A percentile compares a stretch with the other conserved stretches of the same genome.
Evolutionary conservation across 169 alveolate species (phyloP).

Genomic region (Cryptosporidium sp.): DNA sequence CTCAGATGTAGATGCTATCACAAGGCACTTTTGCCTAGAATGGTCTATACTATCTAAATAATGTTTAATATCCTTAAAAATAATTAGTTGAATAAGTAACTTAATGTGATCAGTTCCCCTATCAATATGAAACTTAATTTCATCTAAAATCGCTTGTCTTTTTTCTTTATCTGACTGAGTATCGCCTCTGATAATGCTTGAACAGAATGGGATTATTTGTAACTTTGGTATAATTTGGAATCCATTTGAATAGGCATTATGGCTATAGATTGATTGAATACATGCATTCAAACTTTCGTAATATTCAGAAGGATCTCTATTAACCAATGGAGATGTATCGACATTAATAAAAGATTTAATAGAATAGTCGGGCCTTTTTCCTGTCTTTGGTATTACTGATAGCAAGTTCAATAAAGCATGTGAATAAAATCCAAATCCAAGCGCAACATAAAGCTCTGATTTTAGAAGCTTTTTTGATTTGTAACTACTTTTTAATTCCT

Average conservation of each 20-base stretch:
- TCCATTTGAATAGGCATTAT: neutral
- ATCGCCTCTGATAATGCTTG: slow-evolving; percentile 16
- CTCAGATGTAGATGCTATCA: slow-evolving; percentile 49
- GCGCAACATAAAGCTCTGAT: slow-evolving; percentile 40
- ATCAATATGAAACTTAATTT: slow-evolving; percentile 1
- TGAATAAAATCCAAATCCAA: slow-evolving; percentile 63
- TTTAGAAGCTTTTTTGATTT: neutral
- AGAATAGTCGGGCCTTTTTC: slow-evolving; percentile 48
- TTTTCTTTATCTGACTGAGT: neutral
- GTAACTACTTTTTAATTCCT: neutral
- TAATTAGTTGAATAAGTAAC: slow-evolving; percentile 33
- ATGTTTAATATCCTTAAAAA: slow-evolving; percentile 29
- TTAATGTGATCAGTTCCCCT: slow-evolving; percentile 56
- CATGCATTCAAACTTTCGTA: slow-evolving; percentile 11
- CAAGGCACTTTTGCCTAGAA: slow-evolving; percentile 19
- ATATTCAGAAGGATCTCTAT: slow-evolving; percentile 32
- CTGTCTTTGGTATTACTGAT: slow-evolving; percentile 31
- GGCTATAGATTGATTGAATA: neutral
- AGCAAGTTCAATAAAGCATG: slow-evolving; percentile 42
- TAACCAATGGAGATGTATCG: slow-evolving; percentile 49
- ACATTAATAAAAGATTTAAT: slow-evolving; percentile 55
- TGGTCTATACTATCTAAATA: slow-evolving; percentile 18
- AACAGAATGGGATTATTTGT: slow-evolving; percentile 59
- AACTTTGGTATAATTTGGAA: neutral
- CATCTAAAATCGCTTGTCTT: slow-evolving; percentile 12